Conservation (phyloP, 1,139 yeast species). For the Geotrichum restrictum region DNA sequence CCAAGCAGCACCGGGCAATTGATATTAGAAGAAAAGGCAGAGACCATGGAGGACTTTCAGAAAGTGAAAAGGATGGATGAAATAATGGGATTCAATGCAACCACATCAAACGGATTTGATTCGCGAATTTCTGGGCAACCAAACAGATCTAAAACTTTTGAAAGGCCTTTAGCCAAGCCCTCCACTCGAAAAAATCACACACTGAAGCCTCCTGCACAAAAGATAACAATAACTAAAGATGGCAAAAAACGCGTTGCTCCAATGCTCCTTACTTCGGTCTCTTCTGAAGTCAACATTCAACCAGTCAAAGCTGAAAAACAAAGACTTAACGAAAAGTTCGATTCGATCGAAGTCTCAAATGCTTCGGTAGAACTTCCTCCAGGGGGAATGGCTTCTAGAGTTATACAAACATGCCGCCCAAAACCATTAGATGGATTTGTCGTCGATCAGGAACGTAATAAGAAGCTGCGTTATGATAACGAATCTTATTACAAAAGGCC, state of each 20-base stretch:
- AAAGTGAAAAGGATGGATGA: constrained; percentile 10
- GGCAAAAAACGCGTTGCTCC: constrained; percentile 91
- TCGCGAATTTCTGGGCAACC: constrained; percentile 1
- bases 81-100: constrained; percentile 13
- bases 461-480: constrained; percentile 25
- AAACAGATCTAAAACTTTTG: neutral
- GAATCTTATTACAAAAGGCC: constrained; percentile 68
- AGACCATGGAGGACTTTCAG: constrained; percentile 6
- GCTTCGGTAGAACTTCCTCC: constrained; percentile 42
- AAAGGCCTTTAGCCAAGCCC: neutral
- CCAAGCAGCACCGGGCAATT: constrained; percentile 20
- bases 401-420: constrained; percentile 49
- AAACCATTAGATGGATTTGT: constrained; percentile 6
- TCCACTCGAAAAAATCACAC: constrained; percentile 27
- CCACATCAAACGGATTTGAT: constrained; percentile 1
- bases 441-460: neutral
- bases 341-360: constrained; percentile 36
- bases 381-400: constrained; percentile 41
- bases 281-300: constrained; percentile 22
- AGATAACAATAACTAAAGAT: constrained; percentile 61
- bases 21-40: constrained; percentile 22
- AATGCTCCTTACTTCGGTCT: constrained; percentile 57
- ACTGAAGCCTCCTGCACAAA: constrained; percentile 35
- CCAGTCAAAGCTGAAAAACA: constrained; percentile 16
- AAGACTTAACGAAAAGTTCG: constrained; percentile 9